Conservation (phyloP, 2,329 filamentous ascomycete genomes). For the Pseudogymnoascus sp. region DNA sequence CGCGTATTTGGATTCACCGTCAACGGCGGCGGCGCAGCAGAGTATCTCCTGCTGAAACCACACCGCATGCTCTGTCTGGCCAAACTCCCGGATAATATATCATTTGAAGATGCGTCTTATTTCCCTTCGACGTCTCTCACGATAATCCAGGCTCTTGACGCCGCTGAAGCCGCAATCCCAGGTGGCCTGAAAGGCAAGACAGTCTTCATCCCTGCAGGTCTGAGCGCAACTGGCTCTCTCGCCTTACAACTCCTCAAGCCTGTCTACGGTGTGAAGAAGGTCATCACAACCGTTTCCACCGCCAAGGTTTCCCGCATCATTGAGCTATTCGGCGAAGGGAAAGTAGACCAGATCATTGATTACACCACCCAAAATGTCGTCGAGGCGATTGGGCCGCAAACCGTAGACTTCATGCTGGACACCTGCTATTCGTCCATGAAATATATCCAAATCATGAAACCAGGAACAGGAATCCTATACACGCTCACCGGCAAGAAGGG, state of each 20-base stretch:
- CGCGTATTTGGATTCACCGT: constrained; percentile 29
- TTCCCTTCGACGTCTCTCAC: constrained; percentile 35
- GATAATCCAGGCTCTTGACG: constrained; percentile 32
- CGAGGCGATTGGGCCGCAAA: constrained; percentile 27
- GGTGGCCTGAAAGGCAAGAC: constrained; percentile 37
- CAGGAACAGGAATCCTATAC: not conserved
- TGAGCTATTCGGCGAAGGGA: constrained; percentile 33
- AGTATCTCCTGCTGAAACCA: constrained; percentile 32
- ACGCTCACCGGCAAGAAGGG: not conserved
- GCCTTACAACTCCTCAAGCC: constrained; percentile 39
- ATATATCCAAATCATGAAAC: constrained; percentile 32
- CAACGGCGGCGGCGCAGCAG: constrained; percentile 19
- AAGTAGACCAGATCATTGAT: constrained; percentile 35
- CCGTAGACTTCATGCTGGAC: constrained; percentile 39
- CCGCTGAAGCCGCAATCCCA: constrained; percentile 23
- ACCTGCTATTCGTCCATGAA: constrained; percentile 32
- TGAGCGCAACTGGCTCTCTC: constrained; percentile 33
- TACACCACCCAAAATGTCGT: constrained; percentile 31
- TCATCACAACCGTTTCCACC: constrained; percentile 40
- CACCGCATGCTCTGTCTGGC: constrained; percentile 26
- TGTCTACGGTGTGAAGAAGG: constrained; percentile 36
- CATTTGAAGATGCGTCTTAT: constrained; percentile 35
- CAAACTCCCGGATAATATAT: constrained; percentile 33
- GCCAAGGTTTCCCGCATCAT: constrained; percentile 33
- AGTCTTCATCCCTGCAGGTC: constrained; percentile 32